phyloP scores from a whole-genome alignment of 495 filamentous ascomycete species.

The Aspergillus sclerotiicarbonarius region DNA sequence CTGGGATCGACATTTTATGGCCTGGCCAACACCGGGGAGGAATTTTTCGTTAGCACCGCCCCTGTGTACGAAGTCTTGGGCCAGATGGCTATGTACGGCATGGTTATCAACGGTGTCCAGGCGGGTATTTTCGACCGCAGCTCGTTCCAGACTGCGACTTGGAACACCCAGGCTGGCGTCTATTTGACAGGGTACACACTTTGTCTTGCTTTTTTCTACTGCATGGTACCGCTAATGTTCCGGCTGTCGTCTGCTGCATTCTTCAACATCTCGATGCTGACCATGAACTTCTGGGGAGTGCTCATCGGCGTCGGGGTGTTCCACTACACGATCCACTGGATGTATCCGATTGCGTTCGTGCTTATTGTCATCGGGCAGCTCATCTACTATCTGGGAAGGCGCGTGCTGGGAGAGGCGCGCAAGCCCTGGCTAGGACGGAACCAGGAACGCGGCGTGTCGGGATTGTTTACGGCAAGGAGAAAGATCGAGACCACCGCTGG shows the following conservation, averaged over 20 bases:
- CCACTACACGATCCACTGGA: constrained; percentile 73
- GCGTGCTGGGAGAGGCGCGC: constrained; percentile 74
- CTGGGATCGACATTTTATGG: constrained; percentile 90
- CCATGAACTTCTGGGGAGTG: constrained; percentile 96
- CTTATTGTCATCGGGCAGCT: constrained; percentile 80
- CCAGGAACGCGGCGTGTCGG: constrained; percentile 77
- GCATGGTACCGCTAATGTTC: constrained; percentile 79
- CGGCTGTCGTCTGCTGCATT: constrained; percentile 88
- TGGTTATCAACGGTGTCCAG: constrained; percentile 88
- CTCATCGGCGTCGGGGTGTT: constrained; percentile 87
- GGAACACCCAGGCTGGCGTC: constrained; percentile 64
- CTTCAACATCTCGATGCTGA: constrained; percentile 93
- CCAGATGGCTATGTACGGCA: constrained; percentile 84
- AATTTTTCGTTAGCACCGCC: constrained; percentile 83
- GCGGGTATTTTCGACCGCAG: constrained; percentile 84
- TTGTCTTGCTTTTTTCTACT: constrained; percentile 80
- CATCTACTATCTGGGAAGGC: constrained; percentile 78
- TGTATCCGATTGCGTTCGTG: constrained; percentile 95
- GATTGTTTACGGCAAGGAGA: constrained; percentile 83
- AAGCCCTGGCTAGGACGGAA: constrained; percentile 92
- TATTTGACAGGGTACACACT: constrained; percentile 88
- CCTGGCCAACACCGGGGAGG: constrained; percentile 83
- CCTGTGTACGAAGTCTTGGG: constrained; percentile 93
- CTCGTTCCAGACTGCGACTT: constrained; percentile 65
- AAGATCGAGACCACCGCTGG: constrained; percentile 53